Evolutionary conservation across 1,139 yeast genomes (phyloP), one percentile per base, ranked within the genome.

Genomic region (Kurtzmaniella quercitrusa): DNA sequence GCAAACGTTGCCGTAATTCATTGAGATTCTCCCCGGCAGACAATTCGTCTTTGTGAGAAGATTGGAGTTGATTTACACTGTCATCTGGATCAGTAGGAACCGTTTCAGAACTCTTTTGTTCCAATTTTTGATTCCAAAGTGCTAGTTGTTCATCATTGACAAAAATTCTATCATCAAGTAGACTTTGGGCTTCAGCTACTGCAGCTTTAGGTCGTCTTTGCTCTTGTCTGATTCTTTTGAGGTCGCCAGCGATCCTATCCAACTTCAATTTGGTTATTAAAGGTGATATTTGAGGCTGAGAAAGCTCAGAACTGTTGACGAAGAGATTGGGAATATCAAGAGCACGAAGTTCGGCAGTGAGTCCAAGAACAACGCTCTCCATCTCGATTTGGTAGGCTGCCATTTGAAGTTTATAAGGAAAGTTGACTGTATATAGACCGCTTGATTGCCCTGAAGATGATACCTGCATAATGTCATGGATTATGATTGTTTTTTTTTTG

Each of bases 1-100:
- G 53, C 23, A 66, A 51, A 37, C 71, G 47, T 38, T 56, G 52
- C 11, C 70, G 47, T 36, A 66, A 53, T 2, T 58, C 51, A 4
- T 49, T 38, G 38, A 64, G 47, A 39, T 50, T 53, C 12, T 62
- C 63, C 30, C 52, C 54, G 11, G 50, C 53, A 22, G 50, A 49
- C 4, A 33, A 12, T 4, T 18, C 30, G 33, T 32, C 30, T 19
- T 17, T 18, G 3, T 20, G 9, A 6, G 17, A 14, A 5, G 20
- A 12, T 19, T 28, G 15, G 9, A 17, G 12, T 33, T 15, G 11
- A 14, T 5, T 16, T 5, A 5, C n/a, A 9, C 30, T 14, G 19
- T 11, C 8, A 8, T 16, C 18, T 9, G 9, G 12, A 33, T 33
- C 36, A 3, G 7, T 33, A 6, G 7, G 20, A 3, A 18, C 15